phyloP scores from a whole-genome alignment of 345 rosid genomes.

The Nephelium lappaceum region DNA sequence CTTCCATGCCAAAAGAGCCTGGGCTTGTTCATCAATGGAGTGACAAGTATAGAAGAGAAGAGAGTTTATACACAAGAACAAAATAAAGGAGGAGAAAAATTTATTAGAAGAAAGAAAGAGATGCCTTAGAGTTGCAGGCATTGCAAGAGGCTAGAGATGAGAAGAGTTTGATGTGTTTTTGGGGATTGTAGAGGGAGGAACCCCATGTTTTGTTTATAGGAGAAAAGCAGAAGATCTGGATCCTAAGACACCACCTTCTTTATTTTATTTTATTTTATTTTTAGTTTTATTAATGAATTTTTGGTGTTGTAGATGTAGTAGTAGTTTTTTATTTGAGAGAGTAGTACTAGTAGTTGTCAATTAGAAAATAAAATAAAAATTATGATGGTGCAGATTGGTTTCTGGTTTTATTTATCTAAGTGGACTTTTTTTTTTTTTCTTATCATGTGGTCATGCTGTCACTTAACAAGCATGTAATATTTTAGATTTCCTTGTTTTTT shows the following conservation, averaged over 20 bases:
- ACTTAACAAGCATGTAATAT: neutral
- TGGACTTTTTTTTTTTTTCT: conserved; percentile 4
- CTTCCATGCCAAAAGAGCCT: conserved; percentile 83
- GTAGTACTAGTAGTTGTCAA: too few species aligned
- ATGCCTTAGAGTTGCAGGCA: conserved; percentile 61
- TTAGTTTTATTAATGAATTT: conserved; percentile 13
- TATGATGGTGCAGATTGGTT: conserved; percentile 37
- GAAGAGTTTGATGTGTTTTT: conserved; percentile 45
- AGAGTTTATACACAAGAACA: conserved; percentile 42
- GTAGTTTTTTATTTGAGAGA: too few species aligned
- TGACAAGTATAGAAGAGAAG: conserved; percentile 49
- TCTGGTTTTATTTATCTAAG: conserved; percentile 20
- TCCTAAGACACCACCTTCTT: conserved; percentile 48
- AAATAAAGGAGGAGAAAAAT: conserved; percentile 42
- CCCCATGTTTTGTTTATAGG: conserved; percentile 87
- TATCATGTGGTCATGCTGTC: conserved; percentile 15
- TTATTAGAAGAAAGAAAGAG: conserved; percentile 40
- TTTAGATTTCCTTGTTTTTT: neutral
- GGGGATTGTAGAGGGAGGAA: conserved; percentile 74
- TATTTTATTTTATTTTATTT: conserved; percentile 26
- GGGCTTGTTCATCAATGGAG: conserved; percentile 70
- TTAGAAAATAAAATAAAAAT: neutral
- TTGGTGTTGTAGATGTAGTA: neutral
- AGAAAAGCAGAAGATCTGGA: conserved; percentile 74
- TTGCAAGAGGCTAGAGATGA: conserved; percentile 42